Evolutionary conservation across 495 filamentous ascomycete species (phyloP), one percentile per base, ranked within the genome.

Genomic region (Penicillium nucicola): DNA sequence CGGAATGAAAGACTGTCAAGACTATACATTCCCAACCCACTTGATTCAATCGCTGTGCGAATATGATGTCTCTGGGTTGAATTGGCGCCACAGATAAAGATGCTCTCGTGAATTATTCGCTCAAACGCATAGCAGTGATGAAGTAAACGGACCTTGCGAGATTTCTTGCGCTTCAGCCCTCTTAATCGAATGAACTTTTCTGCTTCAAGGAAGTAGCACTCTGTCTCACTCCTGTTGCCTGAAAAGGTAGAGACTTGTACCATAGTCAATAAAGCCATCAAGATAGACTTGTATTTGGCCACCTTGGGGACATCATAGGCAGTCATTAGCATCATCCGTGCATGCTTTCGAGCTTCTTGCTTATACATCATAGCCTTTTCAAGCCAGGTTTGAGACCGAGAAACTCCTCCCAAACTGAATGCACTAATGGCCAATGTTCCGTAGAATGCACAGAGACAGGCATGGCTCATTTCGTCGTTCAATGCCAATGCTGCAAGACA

Each of bases 121-220:
- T 62, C 53, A 15, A 61, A 63, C 5, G 58, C 57, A 34, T 67
- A 67, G 34, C 61, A 67, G 28, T 67, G 65, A 53, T 65, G 65
- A 3, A 67, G 46, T 3, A 65, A 52, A 9, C 65, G 57, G 12
- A 55, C 54, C 28, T 65, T 67, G 5, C 61, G 53, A 5, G 61
- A 67, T 23, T 62, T 59, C 10, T 39, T 51, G 10, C 52, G 42
- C 35, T 62, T 65, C 2, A 65, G 36, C 4, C 65, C 61, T 18
- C 51, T 52, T 31, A 53, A 18, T 1, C 53, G 48, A 31, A 65
- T 65, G 23, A 53, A 65, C 19, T 64, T 61, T 39, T 67, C 65
- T 0, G 51, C 53, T 54, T 62, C 59, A 13, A 67, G 28, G 9
- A 63, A 60, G 18, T 56, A 65, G 5, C 39, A 51, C 30, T 58